Evolutionary conservation across 805 yeast genomes (phyloP).

Genomic region (Lachancea dasiensis): DNA sequence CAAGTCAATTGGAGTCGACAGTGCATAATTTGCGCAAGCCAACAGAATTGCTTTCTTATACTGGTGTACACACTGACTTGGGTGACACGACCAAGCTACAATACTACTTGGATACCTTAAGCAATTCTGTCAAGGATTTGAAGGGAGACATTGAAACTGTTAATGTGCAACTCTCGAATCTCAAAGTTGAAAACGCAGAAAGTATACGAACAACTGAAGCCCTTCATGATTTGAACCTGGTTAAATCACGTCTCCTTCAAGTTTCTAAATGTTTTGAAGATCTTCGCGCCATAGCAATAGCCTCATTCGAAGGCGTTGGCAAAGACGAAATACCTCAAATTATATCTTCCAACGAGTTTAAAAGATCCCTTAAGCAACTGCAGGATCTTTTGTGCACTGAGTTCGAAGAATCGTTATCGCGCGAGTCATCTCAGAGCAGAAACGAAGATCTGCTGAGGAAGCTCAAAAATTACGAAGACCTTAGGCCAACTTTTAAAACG

Average conservation of each 20-base stretch:
- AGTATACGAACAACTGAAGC: constrained; percentile 23
- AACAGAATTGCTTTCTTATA: constrained; percentile 44
- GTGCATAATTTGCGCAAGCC: constrained; percentile 44
- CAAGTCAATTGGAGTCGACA: constrained; percentile 47
- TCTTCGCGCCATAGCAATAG: constrained; percentile 36
- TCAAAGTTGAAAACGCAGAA: constrained; percentile 17
- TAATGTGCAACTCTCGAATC: constrained; percentile 24
- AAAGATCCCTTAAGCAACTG: constrained; percentile 39
- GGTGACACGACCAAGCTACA: constrained; percentile 52
- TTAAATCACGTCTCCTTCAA: constrained; percentile 40
- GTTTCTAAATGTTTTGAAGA: constrained; percentile 45
- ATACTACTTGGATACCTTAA: constrained; percentile 57
- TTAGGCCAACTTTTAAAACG: constrained; percentile 48
- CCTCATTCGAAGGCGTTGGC: constrained; percentile 17
- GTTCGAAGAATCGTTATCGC: constrained; percentile 11
- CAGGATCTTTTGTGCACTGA: constrained; percentile 39
- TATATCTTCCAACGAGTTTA: constrained; percentile 32
- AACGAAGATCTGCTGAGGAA: constrained; percentile 37
- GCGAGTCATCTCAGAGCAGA: constrained; percentile 30
- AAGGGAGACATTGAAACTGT: constrained; percentile 41
- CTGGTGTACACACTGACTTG: constrained; percentile 19
- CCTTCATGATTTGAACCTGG: constrained; percentile 39
- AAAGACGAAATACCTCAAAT: constrained; percentile 14
- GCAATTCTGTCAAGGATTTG: constrained; percentile 51
- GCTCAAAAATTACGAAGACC: constrained; percentile 41